A percentile compares a stretch with the other conserved stretches of the same genome.
Conservation (phyloP, 768 basidiomycete species). For the Clavulina sp. region DNA sequence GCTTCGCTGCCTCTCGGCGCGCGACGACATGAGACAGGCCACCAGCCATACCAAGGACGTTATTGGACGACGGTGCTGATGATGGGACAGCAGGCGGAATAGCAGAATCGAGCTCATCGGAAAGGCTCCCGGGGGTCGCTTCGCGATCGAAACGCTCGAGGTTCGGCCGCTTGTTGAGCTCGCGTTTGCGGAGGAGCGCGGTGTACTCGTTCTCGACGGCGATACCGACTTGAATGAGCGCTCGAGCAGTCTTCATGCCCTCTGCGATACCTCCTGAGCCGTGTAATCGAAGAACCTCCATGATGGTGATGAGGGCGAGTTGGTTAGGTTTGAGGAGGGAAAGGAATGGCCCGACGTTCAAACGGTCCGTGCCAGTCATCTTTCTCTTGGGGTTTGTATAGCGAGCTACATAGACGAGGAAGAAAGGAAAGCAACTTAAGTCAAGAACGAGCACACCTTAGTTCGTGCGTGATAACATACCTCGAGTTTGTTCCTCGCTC, state of each 20-base stretch:
- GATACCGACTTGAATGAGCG: slow-evolving; percentile 59
- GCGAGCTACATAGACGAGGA: no score
- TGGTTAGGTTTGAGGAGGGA: slow-evolving; percentile 56
- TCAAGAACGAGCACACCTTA: no score
- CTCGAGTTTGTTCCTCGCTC: slow-evolving; percentile 20
- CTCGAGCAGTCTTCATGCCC: slow-evolving; percentile 82
- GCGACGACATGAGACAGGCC: slow-evolving; percentile 26
- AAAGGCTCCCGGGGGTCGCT: no score
- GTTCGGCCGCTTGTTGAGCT: slow-evolving; percentile 11
- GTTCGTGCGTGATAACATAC: slow-evolving; percentile 15
- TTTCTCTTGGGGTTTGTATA: background rate
- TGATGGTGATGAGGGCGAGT: slow-evolving; percentile 73
- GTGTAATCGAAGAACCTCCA: slow-evolving; percentile 71
- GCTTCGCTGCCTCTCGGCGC: slow-evolving; percentile 46
- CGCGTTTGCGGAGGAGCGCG: slow-evolving; percentile 35
- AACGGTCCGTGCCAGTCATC: slow-evolving; percentile 1
- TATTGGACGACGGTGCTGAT: slow-evolving; percentile 8
- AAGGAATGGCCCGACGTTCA: slow-evolving; percentile 58
- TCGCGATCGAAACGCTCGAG: no score
- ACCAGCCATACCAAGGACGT: no score
- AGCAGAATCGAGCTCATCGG: background rate
- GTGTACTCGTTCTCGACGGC: slow-evolving; percentile 87
- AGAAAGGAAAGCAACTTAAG: background rate
- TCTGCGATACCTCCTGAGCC: slow-evolving; percentile 58
- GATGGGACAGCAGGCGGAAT: background rate